A percentile compares a stretch with the other conserved stretches of the same genome.
Evolutionary conservation across 2,329 filamentous ascomycete genomes (phyloP).

Genomic region (Fusarium guadeloupense): DNA sequence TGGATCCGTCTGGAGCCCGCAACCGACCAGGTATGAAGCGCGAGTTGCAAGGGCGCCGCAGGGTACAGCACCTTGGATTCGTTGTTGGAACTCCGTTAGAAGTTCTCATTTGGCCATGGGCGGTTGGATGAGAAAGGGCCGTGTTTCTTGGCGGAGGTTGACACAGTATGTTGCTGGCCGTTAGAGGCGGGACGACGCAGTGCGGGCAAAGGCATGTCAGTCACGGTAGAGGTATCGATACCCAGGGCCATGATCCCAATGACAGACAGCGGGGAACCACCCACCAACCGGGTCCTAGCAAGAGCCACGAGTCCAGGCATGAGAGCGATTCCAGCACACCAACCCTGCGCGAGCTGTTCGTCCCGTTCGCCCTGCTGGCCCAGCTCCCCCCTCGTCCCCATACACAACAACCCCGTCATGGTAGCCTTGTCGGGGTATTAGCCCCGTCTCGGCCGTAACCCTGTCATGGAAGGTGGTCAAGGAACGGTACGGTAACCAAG

Average conservation of each 20-base stretch:
- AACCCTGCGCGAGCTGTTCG: conserved; percentile 39
- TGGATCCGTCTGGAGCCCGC: conserved; percentile 36
- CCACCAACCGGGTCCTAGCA: conserved; percentile 41
- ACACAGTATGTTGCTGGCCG: conserved; percentile 24
- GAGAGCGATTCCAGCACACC: conserved; percentile 34
- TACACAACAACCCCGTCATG: conserved; percentile 32
- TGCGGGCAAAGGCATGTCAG: conserved; percentile 30
- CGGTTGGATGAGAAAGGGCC: conserved; percentile 22
- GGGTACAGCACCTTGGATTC: conserved; percentile 27
- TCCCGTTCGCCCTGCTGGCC: conserved; percentile 39
- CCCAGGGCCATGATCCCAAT: conserved; percentile 31
- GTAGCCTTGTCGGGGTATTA: conserved; percentile 41
- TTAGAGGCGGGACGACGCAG: conserved; percentile 4
- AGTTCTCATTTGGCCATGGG: conserved; percentile 8
- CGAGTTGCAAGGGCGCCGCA: conserved; percentile 31
- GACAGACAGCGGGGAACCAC: conserved; percentile 42
- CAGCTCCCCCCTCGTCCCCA: conserved; percentile 36
- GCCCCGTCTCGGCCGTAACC: conserved; percentile 43
- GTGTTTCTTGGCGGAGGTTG: conserved; percentile 20
- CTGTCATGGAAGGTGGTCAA: conserved; percentile 44
- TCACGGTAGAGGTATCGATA: conserved; percentile 27
- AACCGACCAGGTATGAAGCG: conserved; percentile 34
- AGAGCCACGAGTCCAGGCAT: conserved; percentile 40
- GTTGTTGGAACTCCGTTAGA: conserved; percentile 23
- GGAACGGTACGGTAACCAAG: conserved; percentile 14